Percentiles rank a stretch among this genome's conserved stretches.
Evolutionary conservation across 2,329 filamentous ascomycete species (phyloP).

Genomic region (Achaetomium macrosporum): DNA sequence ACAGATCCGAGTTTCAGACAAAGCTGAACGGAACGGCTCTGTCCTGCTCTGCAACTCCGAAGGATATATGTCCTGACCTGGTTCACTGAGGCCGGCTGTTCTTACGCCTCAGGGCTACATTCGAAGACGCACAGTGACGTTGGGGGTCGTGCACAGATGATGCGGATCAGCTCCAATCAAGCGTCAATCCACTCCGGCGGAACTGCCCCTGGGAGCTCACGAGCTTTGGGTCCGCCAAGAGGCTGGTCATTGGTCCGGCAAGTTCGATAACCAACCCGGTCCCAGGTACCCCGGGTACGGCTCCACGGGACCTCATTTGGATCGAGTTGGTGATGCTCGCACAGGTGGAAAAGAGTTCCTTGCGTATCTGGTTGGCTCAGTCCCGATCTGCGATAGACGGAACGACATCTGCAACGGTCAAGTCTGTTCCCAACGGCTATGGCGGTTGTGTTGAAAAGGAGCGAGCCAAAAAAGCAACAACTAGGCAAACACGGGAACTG

Average conservation of each 20-base stretch:
- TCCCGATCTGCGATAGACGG: background rate
- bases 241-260: slow-evolving; percentile 8
- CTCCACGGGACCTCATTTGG: slow-evolving; percentile 4
- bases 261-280: background rate
- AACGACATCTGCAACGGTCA: no score
- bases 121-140: no score
- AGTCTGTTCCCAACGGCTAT: no score
- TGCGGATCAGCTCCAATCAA: slow-evolving; percentile 2
- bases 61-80: no score
- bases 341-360: slow-evolving; percentile 2
- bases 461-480: no score
- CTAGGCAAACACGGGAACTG: no score
- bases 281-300: background rate
- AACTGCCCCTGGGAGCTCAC: background rate
- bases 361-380: background rate
- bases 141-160: background rate
- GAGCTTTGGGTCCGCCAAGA: slow-evolving; percentile 10
- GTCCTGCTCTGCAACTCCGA: no score
- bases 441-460: no score
- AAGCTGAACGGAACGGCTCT: no score
- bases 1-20: no score
- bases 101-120: no score
- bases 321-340: background rate
- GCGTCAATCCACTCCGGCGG: slow-evolving; percentile 3
- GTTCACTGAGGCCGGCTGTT: no score